phyloP scores from a whole-genome alignment of 495 filamentous ascomycete genomes.

The Penicillium cinerascens region DNA sequence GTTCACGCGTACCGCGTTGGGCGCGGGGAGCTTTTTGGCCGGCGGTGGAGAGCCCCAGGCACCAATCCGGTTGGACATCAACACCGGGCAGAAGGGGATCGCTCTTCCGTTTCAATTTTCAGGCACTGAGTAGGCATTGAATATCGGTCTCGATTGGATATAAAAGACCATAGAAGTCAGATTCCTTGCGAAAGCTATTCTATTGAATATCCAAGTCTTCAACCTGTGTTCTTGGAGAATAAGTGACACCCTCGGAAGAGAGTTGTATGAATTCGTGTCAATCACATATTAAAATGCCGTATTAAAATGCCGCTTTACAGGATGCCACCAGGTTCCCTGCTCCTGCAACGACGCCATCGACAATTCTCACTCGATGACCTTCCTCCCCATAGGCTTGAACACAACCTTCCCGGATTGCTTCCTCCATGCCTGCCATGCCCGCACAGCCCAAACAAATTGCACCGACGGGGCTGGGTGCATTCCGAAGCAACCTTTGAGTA shows the following conservation, averaged over 20 bases:
- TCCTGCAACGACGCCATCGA: conserved; percentile 83
- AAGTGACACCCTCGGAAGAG: neutral
- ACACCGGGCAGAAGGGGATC: neutral
- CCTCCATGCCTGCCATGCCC: conserved; percentile 87
- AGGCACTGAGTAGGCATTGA: neutral
- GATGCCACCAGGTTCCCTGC: conserved; percentile 58
- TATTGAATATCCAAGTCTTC: neutral
- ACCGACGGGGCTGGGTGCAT: conserved; percentile 36
- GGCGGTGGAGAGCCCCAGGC: conserved; percentile 29
- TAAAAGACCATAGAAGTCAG: too few relatives aligned
- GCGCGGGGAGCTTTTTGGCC: conserved; percentile 33
- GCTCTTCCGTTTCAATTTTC: neutral
- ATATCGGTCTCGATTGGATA: neutral
- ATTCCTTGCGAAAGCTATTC: too few relatives aligned
- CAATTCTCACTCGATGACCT: conserved; percentile 61
- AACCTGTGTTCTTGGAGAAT: neutral
- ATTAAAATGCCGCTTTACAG: conserved; percentile 37
- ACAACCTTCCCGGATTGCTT: conserved; percentile 69
- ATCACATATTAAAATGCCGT: too few relatives aligned
- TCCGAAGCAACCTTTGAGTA: conserved; percentile 57
- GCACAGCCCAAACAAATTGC: conserved; percentile 74
- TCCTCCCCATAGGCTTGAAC: conserved; percentile 58
- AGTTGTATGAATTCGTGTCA: neutral
- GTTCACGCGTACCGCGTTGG: conserved; percentile 40
- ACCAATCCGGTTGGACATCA: conserved; percentile 15